Base-by-base conservation (phyloP, 495 filamentous ascomycete species). In the Xylaria curta region DNA sequence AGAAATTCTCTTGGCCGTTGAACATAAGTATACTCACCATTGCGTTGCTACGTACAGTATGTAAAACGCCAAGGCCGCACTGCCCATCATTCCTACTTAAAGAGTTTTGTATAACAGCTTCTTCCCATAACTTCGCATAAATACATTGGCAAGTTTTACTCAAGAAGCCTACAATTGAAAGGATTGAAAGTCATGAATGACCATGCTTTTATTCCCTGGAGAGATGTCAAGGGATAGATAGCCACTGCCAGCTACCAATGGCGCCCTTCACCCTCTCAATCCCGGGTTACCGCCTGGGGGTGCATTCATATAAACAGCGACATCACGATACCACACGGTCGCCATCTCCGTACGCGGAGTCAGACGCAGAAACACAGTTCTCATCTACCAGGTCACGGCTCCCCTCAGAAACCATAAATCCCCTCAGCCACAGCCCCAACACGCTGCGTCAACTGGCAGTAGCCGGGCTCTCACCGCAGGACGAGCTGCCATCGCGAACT, bases 381-480 rank as follows among this genome's bases (percentile, higher is more conserved):
- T 64, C 71, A 4, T 60, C 63, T 26, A 56, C 68, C 10, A 47
- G 68, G 6, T 72, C 76, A 3, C 78, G 61, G 4, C 70, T 80
- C 38, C 80, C 74, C 33, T 76, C 77, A 12, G 75, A 75, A 31
- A 75, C 78, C 66, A 85, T 85, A 74, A 86, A 86, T 77, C 84
- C 84, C 2, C 81, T 80, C 72, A 84, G 83, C 71, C 80, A 85
- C 79, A 46, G 78, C 5, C 82, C 82, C 0, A 68, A 73, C 64
- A 82, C 80, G 5, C 80, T 86, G 24, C 76, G 67, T 8, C 83
- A 86, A 60, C 78, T 86, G 54, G 70, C 75, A 38, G 66, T 78
- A 26, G 83, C 83, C 38, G 84, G 84, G n/a, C 72, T 80, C 40
- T 66, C 79, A 21, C 67, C 78, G 7, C 65, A 76, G 19, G 71